A percentile compares a stretch with the other conserved stretches of the same genome.
Conservation (phyloP, 1,284 basidiomycete genomes). For the Sporisorium sorghi region DNA sequence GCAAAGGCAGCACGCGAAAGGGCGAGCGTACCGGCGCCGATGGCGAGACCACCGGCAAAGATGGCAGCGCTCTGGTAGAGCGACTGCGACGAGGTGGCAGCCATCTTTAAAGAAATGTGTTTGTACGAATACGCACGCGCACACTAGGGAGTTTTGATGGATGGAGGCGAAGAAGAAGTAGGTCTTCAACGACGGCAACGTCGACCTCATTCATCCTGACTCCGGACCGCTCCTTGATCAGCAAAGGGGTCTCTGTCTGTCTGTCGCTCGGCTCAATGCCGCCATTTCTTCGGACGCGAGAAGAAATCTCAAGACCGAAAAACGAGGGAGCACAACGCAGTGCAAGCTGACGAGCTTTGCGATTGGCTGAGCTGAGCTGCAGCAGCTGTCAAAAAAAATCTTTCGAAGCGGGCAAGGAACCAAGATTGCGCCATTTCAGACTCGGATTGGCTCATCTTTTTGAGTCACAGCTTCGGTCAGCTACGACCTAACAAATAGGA, state of each 20-base stretch:
- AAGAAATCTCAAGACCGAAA: slow-evolving; percentile 1
- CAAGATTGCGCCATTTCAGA: slow-evolving; percentile 4
- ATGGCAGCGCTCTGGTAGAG: slow-evolving; percentile 60
- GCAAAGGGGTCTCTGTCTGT: slow-evolving; percentile 1
- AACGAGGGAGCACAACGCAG: background rate
- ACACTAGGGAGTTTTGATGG: slow-evolving; percentile 22
- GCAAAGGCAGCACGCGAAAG: slow-evolving; percentile 58
- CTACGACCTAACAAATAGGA: background rate
- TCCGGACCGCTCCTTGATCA: background rate
- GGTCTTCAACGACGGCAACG: background rate
- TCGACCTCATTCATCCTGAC: background rate
- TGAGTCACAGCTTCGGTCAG: too few species aligned
- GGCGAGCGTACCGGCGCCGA: slow-evolving; percentile 62
- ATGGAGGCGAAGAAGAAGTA: slow-evolving; percentile 2
- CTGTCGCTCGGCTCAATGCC: background rate
- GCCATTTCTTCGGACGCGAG: slow-evolving; percentile 11
- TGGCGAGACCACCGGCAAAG: slow-evolving; percentile 65
- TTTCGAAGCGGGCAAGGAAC: background rate
- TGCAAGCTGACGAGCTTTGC: background rate
- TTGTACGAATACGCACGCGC: background rate
- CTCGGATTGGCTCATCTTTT: slow-evolving; percentile 1
- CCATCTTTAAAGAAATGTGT: slow-evolving; percentile 28
- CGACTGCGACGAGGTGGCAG: slow-evolving; percentile 51
- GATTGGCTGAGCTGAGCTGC: slow-evolving; percentile 7
- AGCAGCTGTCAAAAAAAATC: background rate